Percentiles rank a stretch among this genome's conserved stretches.
These are phyloP conservation scores for Flaveria ramosissima DNA, from an alignment of 129 eudicot genomes.

Conservation along the genomic window DNA sequence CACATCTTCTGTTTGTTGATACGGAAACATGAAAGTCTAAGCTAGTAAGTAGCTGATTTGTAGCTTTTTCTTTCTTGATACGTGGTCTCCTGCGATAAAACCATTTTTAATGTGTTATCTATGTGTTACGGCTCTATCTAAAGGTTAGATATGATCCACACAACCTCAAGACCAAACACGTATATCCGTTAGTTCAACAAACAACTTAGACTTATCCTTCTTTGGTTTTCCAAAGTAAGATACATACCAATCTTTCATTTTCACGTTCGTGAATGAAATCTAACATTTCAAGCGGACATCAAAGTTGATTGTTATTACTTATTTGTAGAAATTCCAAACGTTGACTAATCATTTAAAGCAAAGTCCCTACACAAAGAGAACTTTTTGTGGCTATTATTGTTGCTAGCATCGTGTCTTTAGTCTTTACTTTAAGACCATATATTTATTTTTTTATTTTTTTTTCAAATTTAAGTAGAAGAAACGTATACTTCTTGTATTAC, in stretches of 20 bases:
- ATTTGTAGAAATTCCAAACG: background rate
- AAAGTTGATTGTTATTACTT: background rate
- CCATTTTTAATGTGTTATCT: no score
- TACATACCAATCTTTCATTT: background rate
- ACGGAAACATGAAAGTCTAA: no score
- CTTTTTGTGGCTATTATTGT: slow-evolving; percentile 30
- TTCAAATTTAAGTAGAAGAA: background rate
- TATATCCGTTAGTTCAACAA: no score
- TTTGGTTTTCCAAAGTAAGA: background rate
- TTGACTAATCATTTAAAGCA: slow-evolving; percentile 11
- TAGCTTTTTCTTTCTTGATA: no score
- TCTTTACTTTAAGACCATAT: slow-evolving; percentile 23
- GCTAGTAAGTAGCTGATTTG: no score
- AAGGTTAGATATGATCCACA: background rate
- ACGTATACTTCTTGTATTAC: background rate
- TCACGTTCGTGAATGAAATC: background rate
- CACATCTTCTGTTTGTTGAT: no score
- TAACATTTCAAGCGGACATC: background rate
- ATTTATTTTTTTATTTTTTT: background rate
- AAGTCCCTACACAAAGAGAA: slow-evolving; percentile 24
- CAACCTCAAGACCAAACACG: background rate
- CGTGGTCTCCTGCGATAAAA: no score
- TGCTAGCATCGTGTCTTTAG: slow-evolving; percentile 24
- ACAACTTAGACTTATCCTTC: background rate
- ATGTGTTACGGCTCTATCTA: no score